Evolutionary conservation across 352 stramenopile genomes (phyloP), one percentile per base, ranked within the genome.

Genomic region (Albugo laibachii): DNA sequence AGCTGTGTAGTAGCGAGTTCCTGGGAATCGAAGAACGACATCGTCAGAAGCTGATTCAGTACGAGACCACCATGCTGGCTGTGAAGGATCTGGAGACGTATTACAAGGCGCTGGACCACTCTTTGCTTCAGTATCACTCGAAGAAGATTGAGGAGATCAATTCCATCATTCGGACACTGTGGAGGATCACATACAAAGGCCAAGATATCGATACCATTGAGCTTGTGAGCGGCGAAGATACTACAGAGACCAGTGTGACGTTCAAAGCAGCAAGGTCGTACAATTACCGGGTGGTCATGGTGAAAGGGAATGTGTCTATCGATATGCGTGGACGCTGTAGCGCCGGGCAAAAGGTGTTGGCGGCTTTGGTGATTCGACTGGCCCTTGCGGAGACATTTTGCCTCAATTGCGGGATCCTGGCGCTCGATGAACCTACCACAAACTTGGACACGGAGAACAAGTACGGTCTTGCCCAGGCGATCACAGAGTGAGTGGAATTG

Each of bases 101-200:
- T 67, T 96, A 94, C 57, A 88, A 83, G 52, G 82, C 80, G 0
- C 73, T 96, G 2, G 95, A 99, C 55, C 83, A 96, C 50, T 95
- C 93, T 2, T 67, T 99, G 18, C 66, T 97, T 38, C 66, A 92
- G 44, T 99, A 97, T 62, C 96, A 99, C 62, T 85, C 77, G 15
- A 94, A 96, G 51, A 99, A 99, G 61, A 97, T 99, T 44, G 80
- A 83, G 39, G 94, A 99, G 53, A 99, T 99, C 62, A 99, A 99
- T 69, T 95, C 94, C 34, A 97, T 97, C 48, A 98, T 99, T 55
- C 71, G 80, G 19, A 93, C 96, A 44, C 62, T 99, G 13, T 99
- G 95, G 95, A 75, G 93, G 50, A 82, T 97, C 31, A 99, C 94
- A 2, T 99, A 99, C 80, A 96, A 96, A 53, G 96, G 95, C 0